phyloP scores from a whole-genome alignment of 176 grass and related monocot genomes.

The Poa annua region DNA sequence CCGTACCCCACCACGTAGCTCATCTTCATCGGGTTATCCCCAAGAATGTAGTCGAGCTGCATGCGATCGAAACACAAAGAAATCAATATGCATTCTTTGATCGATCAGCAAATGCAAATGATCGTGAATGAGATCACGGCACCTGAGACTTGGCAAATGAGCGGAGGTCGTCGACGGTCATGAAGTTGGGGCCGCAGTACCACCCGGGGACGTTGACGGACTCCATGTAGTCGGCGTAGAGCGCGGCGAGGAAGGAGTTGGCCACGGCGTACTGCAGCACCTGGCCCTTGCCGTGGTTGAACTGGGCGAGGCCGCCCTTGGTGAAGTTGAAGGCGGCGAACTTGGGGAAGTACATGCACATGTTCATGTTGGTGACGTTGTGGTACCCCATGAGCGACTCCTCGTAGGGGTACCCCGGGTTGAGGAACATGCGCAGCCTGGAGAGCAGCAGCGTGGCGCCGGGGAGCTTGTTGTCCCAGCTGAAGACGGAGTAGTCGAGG shows the following conservation, averaged over 20 bases:
- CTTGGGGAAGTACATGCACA: conserved; percentile 75
- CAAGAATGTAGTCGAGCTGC: conserved; percentile 84
- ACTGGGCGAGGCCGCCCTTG: conserved; percentile 66
- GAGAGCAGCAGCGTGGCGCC: conserved; percentile 79
- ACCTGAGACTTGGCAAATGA: conserved; percentile 75
- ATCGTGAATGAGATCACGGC: background rate
- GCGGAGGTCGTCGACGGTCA: conserved; percentile 60
- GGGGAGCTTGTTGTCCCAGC: conserved; percentile 99
- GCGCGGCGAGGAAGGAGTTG: conserved; percentile 77
- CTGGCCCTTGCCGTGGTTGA: conserved; percentile 82
- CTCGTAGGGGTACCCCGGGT: conserved; percentile 90
- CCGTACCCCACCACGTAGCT: conserved; percentile 93
- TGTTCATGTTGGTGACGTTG: conserved; percentile 70
- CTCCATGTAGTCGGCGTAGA: conserved; percentile 94
- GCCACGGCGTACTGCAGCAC: conserved; percentile 71
- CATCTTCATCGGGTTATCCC: conserved; percentile 88
- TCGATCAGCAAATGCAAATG: background rate
- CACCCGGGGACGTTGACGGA: conserved; percentile 73
- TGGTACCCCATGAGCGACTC: conserved; percentile 76
- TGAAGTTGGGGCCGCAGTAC: conserved; percentile 90
- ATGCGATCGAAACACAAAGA: background rate
- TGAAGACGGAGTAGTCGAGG: conserved; percentile 81
- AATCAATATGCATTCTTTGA: background rate
- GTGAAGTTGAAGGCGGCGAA: conserved; percentile 78
- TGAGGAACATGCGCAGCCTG: conserved; percentile 87